Percentiles rank a stretch among this genome's conserved stretches.
These are phyloP conservation scores for Castanea crenata DNA, from an alignment of 306 rosid genomes.

Conservation along the genomic window DNA sequence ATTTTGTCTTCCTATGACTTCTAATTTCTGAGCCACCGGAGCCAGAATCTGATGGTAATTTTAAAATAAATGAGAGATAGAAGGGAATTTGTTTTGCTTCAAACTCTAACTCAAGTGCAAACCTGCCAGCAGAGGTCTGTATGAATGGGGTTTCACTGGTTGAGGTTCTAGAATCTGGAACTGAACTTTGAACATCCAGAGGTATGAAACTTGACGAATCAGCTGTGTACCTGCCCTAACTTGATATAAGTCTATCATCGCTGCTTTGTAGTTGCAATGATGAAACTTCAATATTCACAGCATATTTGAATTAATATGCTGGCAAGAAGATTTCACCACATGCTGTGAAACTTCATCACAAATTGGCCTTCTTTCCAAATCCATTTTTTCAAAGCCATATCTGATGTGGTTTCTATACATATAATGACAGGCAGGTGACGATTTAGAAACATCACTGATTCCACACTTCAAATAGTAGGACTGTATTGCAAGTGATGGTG, in stretches of 20 bases:
- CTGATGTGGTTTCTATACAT: constrained; percentile 19
- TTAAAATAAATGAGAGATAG: constrained; percentile 73
- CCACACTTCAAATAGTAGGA: constrained; percentile 23
- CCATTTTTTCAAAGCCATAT: constrained; percentile 30
- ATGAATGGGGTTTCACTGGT: constrained; percentile 37
- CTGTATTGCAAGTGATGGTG: constrained; percentile 31
- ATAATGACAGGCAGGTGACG: constrained; percentile 24
- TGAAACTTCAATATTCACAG: constrained; percentile 58
- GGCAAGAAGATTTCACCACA: background rate
- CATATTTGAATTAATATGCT: constrained; percentile 32
- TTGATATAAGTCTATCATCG: constrained; percentile 36
- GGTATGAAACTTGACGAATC: constrained; percentile 46
- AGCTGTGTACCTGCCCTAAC: constrained; percentile 70
- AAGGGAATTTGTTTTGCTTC: constrained; percentile 62
- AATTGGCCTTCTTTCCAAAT: constrained; percentile 28
- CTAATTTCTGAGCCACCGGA: constrained; percentile 44
- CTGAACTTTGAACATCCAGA: constrained; percentile 23
- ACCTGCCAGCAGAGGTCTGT: constrained; percentile 36
- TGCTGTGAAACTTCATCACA: constrained; percentile 23
- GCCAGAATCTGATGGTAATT: constrained; percentile 24
- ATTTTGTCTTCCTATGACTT: constrained; percentile 71
- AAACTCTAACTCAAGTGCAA: constrained; percentile 57
- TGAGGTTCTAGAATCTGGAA: constrained; percentile 22
- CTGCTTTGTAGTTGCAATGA: constrained; percentile 28
- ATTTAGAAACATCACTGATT: constrained; percentile 21